phyloP scores from a whole-genome alignment of 176 grass and related monocot species.

The Oryza longistaminata region DNA sequence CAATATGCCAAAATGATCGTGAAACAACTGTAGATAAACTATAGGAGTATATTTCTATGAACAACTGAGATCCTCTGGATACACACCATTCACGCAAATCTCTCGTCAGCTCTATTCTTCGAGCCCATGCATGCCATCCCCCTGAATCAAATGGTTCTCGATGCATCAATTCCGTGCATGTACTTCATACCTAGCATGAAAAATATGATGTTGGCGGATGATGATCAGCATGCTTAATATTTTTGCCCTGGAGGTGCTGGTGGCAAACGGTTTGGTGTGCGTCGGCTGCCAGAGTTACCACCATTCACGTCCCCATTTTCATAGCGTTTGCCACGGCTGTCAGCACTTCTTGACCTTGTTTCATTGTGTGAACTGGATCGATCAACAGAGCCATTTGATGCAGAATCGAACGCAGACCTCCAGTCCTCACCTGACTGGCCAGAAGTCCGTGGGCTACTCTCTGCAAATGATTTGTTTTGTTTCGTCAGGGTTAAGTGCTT shows the following conservation, averaged over 20 bases:
- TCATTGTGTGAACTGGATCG: slow-evolving; percentile 51
- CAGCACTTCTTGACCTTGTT: slow-evolving; percentile 79
- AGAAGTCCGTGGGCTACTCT: slow-evolving; percentile 58
- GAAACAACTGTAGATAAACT: slow-evolving; percentile 42
- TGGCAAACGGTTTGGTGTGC: slow-evolving; percentile 83
- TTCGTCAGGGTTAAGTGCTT: slow-evolving; percentile 15
- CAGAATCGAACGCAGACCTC: slow-evolving; percentile 82
- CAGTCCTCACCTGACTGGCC: slow-evolving; percentile 77
- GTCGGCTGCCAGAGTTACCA: slow-evolving; percentile 61
- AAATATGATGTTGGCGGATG: slow-evolving; percentile 30
- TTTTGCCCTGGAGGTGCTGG: slow-evolving; percentile 64
- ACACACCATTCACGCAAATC: slow-evolving; percentile 39
- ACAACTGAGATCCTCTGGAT: slow-evolving; percentile 54
- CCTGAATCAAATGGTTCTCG: neutral
- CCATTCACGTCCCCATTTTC: slow-evolving; percentile 77
- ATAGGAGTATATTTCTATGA: slow-evolving; percentile 57
- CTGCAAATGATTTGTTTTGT: slow-evolving; percentile 51
- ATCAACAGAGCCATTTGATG: slow-evolving; percentile 60
- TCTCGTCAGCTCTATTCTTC: slow-evolving; percentile 23
- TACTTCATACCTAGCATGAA: slow-evolving; percentile 30
- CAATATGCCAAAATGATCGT: slow-evolving; percentile 44
- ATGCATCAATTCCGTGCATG: slow-evolving; percentile 15
- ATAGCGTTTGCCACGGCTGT: slow-evolving; percentile 53
- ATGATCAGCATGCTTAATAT: slow-evolving; percentile 43
- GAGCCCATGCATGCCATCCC: slow-evolving; percentile 14